Percentiles rank a stretch among this genome's conserved stretches.
phyloP scores from a whole-genome alignment of 345 rosid species.

The Eucalyptus leucophloia region DNA sequence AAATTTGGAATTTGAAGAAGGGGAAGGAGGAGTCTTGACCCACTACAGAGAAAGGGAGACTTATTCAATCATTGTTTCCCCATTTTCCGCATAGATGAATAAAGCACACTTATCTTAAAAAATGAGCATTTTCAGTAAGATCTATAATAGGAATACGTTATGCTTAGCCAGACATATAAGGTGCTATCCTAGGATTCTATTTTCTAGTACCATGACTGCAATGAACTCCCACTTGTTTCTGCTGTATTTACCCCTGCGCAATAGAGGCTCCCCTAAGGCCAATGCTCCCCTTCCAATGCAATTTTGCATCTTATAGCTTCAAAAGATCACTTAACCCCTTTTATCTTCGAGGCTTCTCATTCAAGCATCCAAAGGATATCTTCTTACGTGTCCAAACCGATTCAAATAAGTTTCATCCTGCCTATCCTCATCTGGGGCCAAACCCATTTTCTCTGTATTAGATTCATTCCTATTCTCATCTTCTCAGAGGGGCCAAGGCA shows the following conservation, averaged over 20 bases:
- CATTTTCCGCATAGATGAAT: neutral
- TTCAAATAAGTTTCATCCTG: neutral
- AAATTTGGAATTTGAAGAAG: neutral
- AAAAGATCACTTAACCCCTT: neutral
- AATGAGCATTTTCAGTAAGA: neutral
- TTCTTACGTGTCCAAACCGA: neutral
- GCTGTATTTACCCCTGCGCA: neutral
- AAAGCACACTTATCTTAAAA: neutral
- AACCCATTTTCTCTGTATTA: neutral
- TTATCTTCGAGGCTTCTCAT: neutral
- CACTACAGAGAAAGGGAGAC: neutral
- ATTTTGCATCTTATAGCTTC: neutral
- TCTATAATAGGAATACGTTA: neutral
- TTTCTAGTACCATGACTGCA: neutral
- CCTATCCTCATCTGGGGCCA: neutral
- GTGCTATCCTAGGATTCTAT: neutral
- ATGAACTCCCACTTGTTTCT: neutral
- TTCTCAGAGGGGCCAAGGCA: neutral
- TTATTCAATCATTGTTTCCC: neutral
- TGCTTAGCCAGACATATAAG: neutral
- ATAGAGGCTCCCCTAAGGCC: neutral
- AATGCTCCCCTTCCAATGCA: neutral
- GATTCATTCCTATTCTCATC: neutral
- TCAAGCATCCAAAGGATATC: neutral
- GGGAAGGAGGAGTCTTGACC: neutral